phyloP scores from a whole-genome alignment of 352 stramenopile genomes.

The Phytophthora syringae region DNA sequence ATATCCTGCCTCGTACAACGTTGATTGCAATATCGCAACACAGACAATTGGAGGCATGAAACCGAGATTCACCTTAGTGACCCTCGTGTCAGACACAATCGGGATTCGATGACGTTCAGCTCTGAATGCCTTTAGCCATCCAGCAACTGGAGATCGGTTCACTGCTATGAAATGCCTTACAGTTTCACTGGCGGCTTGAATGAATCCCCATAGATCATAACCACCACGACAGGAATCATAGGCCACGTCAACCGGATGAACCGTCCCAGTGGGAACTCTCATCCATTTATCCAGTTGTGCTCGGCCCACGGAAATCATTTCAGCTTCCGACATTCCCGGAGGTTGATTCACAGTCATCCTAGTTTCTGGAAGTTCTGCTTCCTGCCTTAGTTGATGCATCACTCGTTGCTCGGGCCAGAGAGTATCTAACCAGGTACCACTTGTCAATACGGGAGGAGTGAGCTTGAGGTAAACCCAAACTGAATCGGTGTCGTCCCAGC shows the following conservation, averaged over 20 bases:
- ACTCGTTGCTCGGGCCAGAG: background rate
- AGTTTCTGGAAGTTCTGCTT: background rate
- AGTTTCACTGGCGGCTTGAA: background rate
- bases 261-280: background rate
- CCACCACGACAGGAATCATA: background rate
- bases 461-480: background rate
- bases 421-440: background rate
- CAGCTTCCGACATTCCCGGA: background rate
- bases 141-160: background rate
- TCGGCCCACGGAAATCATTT: background rate
- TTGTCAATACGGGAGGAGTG: background rate
- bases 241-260: background rate
- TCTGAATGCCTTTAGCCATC: background rate
- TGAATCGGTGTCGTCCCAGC: no score
- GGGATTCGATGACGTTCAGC: background rate
- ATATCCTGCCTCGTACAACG: no score
- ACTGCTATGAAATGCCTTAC: background rate
- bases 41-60: background rate
- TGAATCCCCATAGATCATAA: conserved; percentile 1
- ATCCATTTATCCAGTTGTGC: background rate
- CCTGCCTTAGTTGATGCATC: background rate
- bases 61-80: background rate
- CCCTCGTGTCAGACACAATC: background rate
- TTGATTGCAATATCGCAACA: background rate
- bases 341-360: background rate